Conservation (phyloP, 352 stramenopile species). For the Phytophthora agathidicida region DNA sequence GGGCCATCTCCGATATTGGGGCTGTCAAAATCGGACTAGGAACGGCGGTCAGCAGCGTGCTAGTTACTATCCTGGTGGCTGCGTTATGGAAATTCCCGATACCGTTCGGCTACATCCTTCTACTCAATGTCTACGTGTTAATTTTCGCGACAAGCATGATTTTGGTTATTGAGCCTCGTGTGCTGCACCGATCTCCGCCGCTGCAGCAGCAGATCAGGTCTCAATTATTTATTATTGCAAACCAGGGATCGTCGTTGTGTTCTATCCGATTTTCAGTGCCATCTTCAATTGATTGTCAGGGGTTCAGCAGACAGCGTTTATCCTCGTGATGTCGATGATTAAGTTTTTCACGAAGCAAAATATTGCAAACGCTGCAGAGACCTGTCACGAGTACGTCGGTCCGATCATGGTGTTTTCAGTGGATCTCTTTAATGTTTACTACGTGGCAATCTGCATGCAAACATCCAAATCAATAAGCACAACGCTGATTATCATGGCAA, state of each 20-base stretch:
- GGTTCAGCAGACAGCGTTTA: slow-evolving; percentile 5
- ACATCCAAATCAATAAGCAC: slow-evolving; percentile 5
- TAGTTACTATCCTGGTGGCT: slow-evolving; percentile 4
- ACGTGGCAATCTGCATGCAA: slow-evolving; percentile 34
- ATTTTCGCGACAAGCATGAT: slow-evolving; percentile 10
- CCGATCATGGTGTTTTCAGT: slow-evolving; percentile 31
- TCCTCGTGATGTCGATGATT: slow-evolving; percentile 14
- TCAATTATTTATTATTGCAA: slow-evolving; percentile 11
- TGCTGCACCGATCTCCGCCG: not conserved
- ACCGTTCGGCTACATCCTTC: slow-evolving; percentile 22
- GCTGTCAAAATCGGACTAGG: slow-evolving; percentile 4
- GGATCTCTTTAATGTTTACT: slow-evolving; percentile 35
- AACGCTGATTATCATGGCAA: slow-evolving; percentile 5
- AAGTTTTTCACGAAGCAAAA: slow-evolving; percentile 30
- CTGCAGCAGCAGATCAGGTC: slow-evolving; percentile 9
- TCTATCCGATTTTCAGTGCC: slow-evolving; percentile 19
- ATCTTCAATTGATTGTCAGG: slow-evolving; percentile 9
- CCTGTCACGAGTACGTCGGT: slow-evolving; percentile 21
- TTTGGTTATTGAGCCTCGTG: slow-evolving; percentile 1
- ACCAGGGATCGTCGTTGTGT: slow-evolving; percentile 9
- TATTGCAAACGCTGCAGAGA: slow-evolving; percentile 1
- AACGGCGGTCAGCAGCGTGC: slow-evolving; percentile 6
- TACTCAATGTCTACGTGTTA: not conserved
- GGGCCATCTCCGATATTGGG: not conserved
- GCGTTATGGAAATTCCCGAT: slow-evolving; percentile 21